Base-by-base conservation (phyloP, 805 yeast species). In the Maudiozyma saulgeensis region DNA sequence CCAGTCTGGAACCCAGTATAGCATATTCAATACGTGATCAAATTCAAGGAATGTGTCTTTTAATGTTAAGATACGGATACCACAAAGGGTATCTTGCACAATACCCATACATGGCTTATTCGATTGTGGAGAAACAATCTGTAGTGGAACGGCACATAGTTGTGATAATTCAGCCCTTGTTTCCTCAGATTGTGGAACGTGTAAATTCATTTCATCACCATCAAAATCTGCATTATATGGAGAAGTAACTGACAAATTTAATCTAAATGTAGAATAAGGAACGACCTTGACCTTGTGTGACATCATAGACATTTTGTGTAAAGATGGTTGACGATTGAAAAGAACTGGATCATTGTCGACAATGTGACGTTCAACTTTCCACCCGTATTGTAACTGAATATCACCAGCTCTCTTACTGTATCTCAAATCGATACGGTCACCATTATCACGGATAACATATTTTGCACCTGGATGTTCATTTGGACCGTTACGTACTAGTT, bases 171-270 rank as follows among this genome's bases (percentile, higher is more conserved):
- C 99, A 1, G 99, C 96, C 65, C 98, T 80, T 0, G 99, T 90
- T 68, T 93, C 99, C 56, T 90, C 96, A 8, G 96, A 86, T 68
- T 93, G 99, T 3, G 99, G 99, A 58, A 91, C 99, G 64, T 93
- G 99, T 73, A 93, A 84, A 71, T 93, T 93, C 99, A 93, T 93
- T 73, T 93, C 99, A 71, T 93, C 99, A 77, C 99, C 99, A 74
- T 93, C 99, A 75, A 93, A 93, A 84, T 93, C 99, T 43, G 99
- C 99, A 72, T 93, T 93, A 70, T 93, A 93, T n/a, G 99, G 99
- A 18, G 98, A 88, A 0, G 99, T 93, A 43, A 93, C 99, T 25
- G 98, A 93, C 66, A 93, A 75, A 65, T 93, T 93, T 73, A 93
- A 76, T 73, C 99, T 80, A 76, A 93, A 93, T 0, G 99, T 93